phyloP scores from a whole-genome alignment of 73 alveolate genomes.

The Paramecium bursaria region DNA sequence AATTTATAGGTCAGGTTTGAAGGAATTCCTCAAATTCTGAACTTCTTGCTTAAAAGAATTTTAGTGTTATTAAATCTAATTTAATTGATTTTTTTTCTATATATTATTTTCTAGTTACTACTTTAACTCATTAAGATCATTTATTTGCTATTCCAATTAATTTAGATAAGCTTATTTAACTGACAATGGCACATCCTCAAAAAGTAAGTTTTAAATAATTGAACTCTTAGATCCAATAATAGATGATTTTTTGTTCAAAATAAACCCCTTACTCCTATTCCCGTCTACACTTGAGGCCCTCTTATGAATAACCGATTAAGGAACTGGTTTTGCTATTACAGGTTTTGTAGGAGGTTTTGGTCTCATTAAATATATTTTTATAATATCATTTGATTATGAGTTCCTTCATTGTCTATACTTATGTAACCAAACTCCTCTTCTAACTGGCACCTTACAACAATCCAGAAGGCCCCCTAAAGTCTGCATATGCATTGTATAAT shows the following conservation, averaged over 20 bases:
- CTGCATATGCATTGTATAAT: slow-evolving; percentile 6
- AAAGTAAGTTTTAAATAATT: slow-evolving; percentile 6
- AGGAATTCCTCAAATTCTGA: background rate
- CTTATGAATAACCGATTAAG: too few relatives aligned
- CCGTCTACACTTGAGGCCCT: too few relatives aligned
- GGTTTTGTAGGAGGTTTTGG: too few relatives aligned
- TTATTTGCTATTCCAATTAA: slow-evolving; percentile 19
- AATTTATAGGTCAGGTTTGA: background rate
- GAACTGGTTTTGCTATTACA: too few relatives aligned
- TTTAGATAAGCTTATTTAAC: slow-evolving; percentile 35
- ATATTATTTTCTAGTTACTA: slow-evolving; percentile 12
- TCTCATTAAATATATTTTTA: slow-evolving; percentile 36
- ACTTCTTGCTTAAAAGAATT: slow-evolving; percentile 2
- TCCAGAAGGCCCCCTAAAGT: slow-evolving; percentile 9
- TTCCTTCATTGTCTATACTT: too few relatives aligned
- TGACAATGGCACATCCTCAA: slow-evolving; percentile 42
- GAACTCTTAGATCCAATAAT: slow-evolving; percentile 11
- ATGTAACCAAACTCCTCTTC: slow-evolving; percentile 40
- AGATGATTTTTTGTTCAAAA: slow-evolving; percentile 43
- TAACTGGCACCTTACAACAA: slow-evolving; percentile 18
- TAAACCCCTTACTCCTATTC: slow-evolving; percentile 12
- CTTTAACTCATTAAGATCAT: slow-evolving; percentile 6
- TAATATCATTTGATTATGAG: slow-evolving; percentile 39
- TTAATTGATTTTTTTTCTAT: background rate
- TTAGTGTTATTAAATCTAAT: background rate